Conservation (phyloP, 2,329 filamentous ascomycete genomes). For the Pseudopyrenochaeta lycopersici region DNA sequence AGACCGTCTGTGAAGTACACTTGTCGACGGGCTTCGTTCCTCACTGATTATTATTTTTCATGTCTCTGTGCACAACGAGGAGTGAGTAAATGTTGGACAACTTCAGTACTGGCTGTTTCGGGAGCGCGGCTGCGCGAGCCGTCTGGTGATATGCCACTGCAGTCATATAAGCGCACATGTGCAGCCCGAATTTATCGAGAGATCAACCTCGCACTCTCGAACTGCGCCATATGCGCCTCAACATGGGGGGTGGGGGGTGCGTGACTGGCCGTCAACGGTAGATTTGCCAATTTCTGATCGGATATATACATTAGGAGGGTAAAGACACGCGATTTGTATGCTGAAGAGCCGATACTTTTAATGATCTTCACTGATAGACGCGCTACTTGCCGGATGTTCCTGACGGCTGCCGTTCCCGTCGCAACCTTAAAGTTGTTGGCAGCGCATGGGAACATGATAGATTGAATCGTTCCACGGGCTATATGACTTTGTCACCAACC, state of each 20-base stretch:
- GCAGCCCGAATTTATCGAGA: constrained; percentile 5
- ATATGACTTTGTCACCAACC: constrained; percentile 18
- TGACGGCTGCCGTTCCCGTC: constrained; percentile 21
- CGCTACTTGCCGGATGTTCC: constrained; percentile 22
- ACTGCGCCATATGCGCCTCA: constrained; percentile 20
- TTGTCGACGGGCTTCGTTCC: constrained; percentile 3
- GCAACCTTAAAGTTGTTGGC: constrained; percentile 16
- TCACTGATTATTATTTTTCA: constrained; percentile 24
- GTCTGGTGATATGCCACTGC: constrained; percentile 28
- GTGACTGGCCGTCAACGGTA: constrained; percentile 3
- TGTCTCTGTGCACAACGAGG: constrained; percentile 21
- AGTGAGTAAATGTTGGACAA: constrained; percentile 8
- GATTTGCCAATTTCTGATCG: neutral
- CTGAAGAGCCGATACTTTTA: constrained; percentile 24
- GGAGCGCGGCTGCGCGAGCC: constrained; percentile 29
- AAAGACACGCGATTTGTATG: constrained; percentile 7
- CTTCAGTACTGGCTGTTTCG: constrained; percentile 13
- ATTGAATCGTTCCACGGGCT: constrained; percentile 27
- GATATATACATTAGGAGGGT: neutral
- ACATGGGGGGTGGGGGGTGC: constrained; percentile 7
- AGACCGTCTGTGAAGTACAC: neutral
- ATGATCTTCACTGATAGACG: constrained; percentile 16
- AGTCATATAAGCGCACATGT: constrained; percentile 15
- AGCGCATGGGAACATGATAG: constrained; percentile 21
- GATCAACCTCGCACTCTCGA: constrained; percentile 6